Conservation (phyloP, 139 green algal species). For the Micractinium conductrix region DNA sequence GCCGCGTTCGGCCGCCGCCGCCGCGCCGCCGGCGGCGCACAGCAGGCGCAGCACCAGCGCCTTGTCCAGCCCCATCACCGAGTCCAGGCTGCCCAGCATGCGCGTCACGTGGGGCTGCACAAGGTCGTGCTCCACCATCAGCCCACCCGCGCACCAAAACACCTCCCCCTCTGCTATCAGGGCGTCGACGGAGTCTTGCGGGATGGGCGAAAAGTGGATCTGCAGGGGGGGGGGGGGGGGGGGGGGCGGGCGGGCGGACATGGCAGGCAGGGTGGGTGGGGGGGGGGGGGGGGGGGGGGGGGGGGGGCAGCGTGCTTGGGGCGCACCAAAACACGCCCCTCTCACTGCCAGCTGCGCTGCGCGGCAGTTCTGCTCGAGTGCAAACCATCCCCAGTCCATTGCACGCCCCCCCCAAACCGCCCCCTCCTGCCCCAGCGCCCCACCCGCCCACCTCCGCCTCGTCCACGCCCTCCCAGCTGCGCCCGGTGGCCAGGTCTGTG, state of each 20-base stretch:
- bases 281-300: too few relatives aligned
- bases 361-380: too few relatives aligned
- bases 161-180: slow-evolving; percentile 73
- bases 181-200: slow-evolving; percentile 62
- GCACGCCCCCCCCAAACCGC: too few relatives aligned
- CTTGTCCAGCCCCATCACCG: slow-evolving; percentile 81
- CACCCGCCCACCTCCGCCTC: background rate
- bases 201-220: slow-evolving; percentile 72
- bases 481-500: slow-evolving; percentile 63
- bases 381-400: too few relatives aligned
- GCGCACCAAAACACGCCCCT: too few relatives aligned
- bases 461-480: slow-evolving; percentile 39
- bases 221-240: background rate
- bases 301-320: too few relatives aligned
- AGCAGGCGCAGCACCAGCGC: slow-evolving; percentile 47
- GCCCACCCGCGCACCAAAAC: slow-evolving; percentile 72
- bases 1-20: background rate
- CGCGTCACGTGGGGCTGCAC: slow-evolving; percentile 62
- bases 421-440: too few relatives aligned
- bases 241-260: background rate
- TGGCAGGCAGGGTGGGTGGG: background rate
- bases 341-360: too few relatives aligned
- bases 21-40: background rate
- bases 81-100: slow-evolving; percentile 72
- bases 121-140: slow-evolving; percentile 84